phyloP scores from a whole-genome alignment of 202 grass and related monocot species.

The Hordeum pubiflorum region DNA sequence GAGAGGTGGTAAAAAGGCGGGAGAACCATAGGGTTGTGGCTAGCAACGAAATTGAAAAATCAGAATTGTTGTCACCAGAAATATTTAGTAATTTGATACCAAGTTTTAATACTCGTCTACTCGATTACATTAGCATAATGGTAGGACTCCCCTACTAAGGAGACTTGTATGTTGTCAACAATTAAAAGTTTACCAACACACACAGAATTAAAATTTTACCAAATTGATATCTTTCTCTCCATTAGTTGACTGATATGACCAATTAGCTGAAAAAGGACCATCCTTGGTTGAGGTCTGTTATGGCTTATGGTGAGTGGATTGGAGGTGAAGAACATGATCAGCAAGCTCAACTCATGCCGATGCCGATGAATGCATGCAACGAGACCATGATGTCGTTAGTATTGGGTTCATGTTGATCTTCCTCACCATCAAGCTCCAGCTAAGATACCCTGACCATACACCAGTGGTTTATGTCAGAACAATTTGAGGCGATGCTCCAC shows the following conservation, averaged over 20 bases:
- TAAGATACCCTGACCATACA: background rate
- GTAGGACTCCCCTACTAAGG: background rate
- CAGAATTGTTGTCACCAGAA: background rate
- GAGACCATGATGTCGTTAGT: background rate
- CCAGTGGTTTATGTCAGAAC: background rate
- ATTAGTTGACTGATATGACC: background rate
- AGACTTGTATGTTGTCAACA: slow-evolving; percentile 4
- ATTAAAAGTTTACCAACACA: background rate
- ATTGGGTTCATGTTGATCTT: background rate
- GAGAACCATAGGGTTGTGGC: slow-evolving; percentile 4
- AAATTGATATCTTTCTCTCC: background rate
- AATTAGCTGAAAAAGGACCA: background rate
- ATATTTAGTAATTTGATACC: background rate
- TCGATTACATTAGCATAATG: slow-evolving; percentile 14
- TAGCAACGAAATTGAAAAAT: background rate
- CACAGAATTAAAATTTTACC: background rate
- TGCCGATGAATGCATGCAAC: background rate
- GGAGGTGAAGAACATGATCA: background rate
- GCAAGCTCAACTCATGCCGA: background rate
- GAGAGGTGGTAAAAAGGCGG: slow-evolving; percentile 21
- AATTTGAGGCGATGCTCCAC: background rate
- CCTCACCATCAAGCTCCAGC: background rate
- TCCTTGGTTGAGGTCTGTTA: background rate
- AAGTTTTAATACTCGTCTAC: background rate
- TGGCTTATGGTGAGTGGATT: background rate